A percentile compares a stretch with the other conserved stretches of the same genome.
These are phyloP conservation scores for Colletotrichum filicis DNA, from an alignment of 2,329 filamentous ascomycete genomes.

Conservation along the genomic window DNA sequence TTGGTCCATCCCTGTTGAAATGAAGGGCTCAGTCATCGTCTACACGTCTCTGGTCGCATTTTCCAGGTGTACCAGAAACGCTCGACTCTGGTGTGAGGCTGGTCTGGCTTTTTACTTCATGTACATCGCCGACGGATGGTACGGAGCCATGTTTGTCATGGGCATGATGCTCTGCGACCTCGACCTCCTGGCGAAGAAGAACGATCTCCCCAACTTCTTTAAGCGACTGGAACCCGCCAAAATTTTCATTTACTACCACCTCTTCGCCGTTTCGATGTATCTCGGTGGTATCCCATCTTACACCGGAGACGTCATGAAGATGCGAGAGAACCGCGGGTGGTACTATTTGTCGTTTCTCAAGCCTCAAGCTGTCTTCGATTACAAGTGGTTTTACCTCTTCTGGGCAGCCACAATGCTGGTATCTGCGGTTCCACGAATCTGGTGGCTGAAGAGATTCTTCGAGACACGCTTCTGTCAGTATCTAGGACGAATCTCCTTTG, in stretches of 20 bases:
- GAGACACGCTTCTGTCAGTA: constrained; percentile 63
- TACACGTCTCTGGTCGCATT: constrained; percentile 62
- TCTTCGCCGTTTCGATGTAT: constrained; percentile 46
- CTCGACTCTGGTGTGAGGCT: constrained; percentile 44
- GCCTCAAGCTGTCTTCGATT: constrained; percentile 72
- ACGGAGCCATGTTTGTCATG: constrained; percentile 45
- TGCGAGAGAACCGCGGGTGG: constrained; percentile 32
- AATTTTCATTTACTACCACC: constrained; percentile 56
- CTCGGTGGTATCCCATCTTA: constrained; percentile 43
- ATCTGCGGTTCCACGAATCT: constrained; percentile 47
- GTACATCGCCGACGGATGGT: constrained; percentile 49
- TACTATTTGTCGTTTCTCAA: constrained; percentile 56
- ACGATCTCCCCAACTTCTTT: constrained; percentile 63
- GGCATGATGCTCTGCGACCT: constrained; percentile 51
- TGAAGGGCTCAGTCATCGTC: constrained; percentile 71
- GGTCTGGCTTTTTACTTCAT: constrained; percentile 47
- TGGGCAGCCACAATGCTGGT: constrained; percentile 50
- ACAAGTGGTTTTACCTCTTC: constrained; percentile 53
- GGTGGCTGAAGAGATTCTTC: constrained; percentile 58
- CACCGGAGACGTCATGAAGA: constrained; percentile 7
- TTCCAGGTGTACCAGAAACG: constrained; percentile 46
- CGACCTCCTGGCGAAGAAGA: constrained; percentile 49
- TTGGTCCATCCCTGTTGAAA: constrained; percentile 74
- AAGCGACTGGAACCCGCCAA: constrained; percentile 58
- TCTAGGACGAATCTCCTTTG: constrained; percentile 69